Evolutionary conservation across 257 asterid genomes (phyloP).

Genomic region (Verbascum thapsus): DNA sequence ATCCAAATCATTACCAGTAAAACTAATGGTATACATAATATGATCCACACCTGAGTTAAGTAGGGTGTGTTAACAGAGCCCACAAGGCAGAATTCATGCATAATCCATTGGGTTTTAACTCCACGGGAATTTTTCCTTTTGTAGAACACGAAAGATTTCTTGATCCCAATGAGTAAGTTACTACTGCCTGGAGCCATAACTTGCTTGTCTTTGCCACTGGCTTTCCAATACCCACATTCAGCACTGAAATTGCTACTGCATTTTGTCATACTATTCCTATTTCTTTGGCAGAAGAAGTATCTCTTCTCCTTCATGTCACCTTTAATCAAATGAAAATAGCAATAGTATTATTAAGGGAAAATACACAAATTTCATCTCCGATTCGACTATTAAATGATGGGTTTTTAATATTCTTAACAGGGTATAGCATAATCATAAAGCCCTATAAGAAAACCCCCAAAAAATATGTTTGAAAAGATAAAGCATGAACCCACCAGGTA

Average conservation of each 20-base stretch:
- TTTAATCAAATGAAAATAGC: conserved; percentile 27
- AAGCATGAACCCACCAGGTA: conserved; percentile 44
- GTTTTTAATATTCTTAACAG: no score
- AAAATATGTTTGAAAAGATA: not conserved
- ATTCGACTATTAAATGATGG: no score
- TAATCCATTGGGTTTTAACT: conserved; percentile 44
- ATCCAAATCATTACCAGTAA: not conserved
- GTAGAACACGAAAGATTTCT: conserved; percentile 40
- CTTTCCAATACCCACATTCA: conserved; percentile 56
- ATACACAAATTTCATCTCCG: no score
- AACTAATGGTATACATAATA: not conserved
- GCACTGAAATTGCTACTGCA: no score
- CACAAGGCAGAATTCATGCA: conserved; percentile 48
- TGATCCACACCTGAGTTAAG: conserved; percentile 34
- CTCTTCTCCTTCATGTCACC: conserved; percentile 57
- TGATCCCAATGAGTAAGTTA: conserved; percentile 37
- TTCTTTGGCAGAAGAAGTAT: conserved; percentile 47
- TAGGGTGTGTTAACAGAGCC: conserved; percentile 30
- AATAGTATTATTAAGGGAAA: no score
- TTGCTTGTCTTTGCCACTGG: conserved; percentile 38
- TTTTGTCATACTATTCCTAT: conserved; percentile 25
- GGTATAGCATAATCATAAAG: no score
- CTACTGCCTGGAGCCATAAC: conserved; percentile 32
- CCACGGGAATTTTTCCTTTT: conserved; percentile 25
- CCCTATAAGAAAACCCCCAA: no score